phyloP scores from a whole-genome alignment of 768 basidiomycete genomes.

The Cyclocybe cylindracea region DNA sequence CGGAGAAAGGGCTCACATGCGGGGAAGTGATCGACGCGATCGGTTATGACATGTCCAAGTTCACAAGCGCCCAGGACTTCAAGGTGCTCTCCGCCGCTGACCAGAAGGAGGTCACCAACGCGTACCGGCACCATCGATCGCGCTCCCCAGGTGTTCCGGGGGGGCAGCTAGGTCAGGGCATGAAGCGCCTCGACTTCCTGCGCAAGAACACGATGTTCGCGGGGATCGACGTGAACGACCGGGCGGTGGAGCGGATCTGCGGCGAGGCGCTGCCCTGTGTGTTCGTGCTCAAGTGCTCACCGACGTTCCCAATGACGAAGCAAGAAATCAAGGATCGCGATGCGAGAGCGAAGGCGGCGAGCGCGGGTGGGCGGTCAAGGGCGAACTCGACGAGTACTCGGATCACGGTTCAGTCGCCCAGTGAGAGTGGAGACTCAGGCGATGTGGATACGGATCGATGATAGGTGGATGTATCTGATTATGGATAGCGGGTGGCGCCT shows the following conservation, averaged over 20 bases:
- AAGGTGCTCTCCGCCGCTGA: slow-evolving; percentile 34
- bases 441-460: slow-evolving; percentile 12
- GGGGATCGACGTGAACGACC: slow-evolving; percentile 53
- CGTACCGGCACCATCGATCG: slow-evolving; percentile 70
- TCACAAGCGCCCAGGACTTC: slow-evolving; percentile 55
- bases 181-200: slow-evolving; percentile 71
- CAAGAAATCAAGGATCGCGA: slow-evolving; percentile 53
- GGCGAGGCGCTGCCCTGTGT: slow-evolving; percentile 57
- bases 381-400: slow-evolving; percentile 20
- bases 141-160: slow-evolving; percentile 67
- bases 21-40: slow-evolving; percentile 64
- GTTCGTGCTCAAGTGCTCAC: slow-evolving; percentile 57
- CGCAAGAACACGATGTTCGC: slow-evolving; percentile 60
- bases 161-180: slow-evolving; percentile 59
- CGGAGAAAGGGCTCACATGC: slow-evolving; percentile 65
- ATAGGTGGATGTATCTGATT: neutral
- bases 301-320: slow-evolving; percentile 46
- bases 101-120: slow-evolving; percentile 44
- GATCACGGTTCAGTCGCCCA: slow-evolving; percentile 17
- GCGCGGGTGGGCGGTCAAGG: slow-evolving; percentile 17
- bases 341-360: slow-evolving; percentile 29
- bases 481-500: neutral
- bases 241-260: slow-evolving; percentile 41
- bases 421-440: slow-evolving; percentile 11
- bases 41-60: slow-evolving; percentile 47